A percentile compares a stretch with the other conserved stretches of the same genome.
Evolutionary conservation across 345 rosid genomes (phyloP).

Genomic region (Abelmoschus esculentus): DNA sequence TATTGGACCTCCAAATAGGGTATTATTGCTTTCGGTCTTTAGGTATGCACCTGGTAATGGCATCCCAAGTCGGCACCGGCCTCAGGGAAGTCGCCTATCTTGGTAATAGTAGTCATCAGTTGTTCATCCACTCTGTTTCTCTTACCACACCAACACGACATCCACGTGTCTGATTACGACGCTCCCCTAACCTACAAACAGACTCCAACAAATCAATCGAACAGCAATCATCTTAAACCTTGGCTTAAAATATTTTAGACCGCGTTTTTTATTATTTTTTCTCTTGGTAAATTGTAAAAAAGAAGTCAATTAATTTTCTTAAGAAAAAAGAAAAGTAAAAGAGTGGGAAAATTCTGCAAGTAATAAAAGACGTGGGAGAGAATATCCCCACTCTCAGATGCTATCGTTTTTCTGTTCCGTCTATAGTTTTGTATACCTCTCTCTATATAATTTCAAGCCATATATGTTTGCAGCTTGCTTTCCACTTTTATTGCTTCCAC

Average conservation of each 20-base stretch:
- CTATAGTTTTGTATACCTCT: neutral
- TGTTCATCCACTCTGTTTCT: no score
- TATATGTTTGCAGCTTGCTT: neutral
- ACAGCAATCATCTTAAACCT: no score
- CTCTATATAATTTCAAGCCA: neutral
- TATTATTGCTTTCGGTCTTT: no score
- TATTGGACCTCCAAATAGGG: neutral
- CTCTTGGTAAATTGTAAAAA: neutral
- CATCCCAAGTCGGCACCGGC: conserved; percentile 4
- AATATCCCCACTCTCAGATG: conserved; percentile 5
- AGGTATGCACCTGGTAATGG: neutral
- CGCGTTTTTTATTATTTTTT: neutral
- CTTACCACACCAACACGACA: neutral
- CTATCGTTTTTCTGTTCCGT: neutral
- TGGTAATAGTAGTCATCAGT: no score
- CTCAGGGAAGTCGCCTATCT: no score
- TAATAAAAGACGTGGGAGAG: neutral
- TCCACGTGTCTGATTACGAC: neutral
- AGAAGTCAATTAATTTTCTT: neutral
- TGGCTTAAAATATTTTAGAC: neutral
- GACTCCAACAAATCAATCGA: no score
- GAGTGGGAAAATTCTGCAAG: neutral
- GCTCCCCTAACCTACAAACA: neutral
- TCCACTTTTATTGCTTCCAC: neutral
- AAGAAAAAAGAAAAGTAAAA: neutral